Base-by-base conservation (phyloP, 306 rosid genomes). In the Ormosia emarginata region DNA sequence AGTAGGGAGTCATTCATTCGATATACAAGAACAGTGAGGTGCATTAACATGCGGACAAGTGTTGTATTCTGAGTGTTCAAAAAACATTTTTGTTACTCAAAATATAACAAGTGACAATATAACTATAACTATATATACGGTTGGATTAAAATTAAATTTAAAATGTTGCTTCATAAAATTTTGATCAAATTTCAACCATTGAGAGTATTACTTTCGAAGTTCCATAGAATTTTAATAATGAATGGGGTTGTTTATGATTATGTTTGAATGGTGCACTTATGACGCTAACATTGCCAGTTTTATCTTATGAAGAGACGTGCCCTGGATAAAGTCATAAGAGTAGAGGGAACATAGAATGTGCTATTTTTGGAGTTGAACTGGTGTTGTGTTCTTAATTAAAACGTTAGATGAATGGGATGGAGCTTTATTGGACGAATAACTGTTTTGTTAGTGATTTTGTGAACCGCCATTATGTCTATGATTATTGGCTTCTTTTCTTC, bases 341-440 rank as follows among this genome's bases (percentile, higher is more conserved):
- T 24, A 24, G 24, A 14, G 7, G 17, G 34, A 12, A 33, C 6
- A 29, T 2, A 47, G 34, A 43, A 24, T 29, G 7, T 57, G 56
- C n/a, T 52, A 29, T 30, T 66, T 55, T 11, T 67, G 68, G 50
- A 32, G 13, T 52, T 53, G 55, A 56, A 7, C 12, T 53, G 24
- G 6, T 41, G 40, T 15, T 24, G 3, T 18, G 4, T 24, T 36
- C 3, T 50, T 71, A 24, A 12, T n/a, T 77, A 4, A 43, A 82
- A 40, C n/a, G 65, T 49, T 52, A 43, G 71, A 34, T 69, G 82
- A 78, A 52, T 66, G 70, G 40, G 55, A 24, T 62, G 58, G 33
- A 14, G 15, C 39, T 77, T 77, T 44, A 9, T 24, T 74, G 56
- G 46, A 6, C 12, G 57, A 74, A 11, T 59, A 55, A 40, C 5